Conservation (phyloP, 768 basidiomycete species). For the Gloeophyllum trabeum region DNA sequence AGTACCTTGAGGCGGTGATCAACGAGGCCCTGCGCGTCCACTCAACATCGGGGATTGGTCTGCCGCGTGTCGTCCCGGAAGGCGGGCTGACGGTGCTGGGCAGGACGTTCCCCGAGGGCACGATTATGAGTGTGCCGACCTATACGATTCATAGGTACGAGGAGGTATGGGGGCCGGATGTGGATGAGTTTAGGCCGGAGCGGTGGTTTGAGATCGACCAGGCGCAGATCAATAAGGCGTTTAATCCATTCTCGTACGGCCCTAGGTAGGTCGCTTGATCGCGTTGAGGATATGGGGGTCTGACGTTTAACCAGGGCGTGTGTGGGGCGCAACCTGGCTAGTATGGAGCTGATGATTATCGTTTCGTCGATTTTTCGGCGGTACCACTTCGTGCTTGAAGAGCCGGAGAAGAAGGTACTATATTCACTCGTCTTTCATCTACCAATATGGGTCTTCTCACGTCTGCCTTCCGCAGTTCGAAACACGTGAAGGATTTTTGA, state of each 20-base stretch:
- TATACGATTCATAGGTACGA: slow-evolving; percentile 75
- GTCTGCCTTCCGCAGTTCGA: slow-evolving; percentile 33
- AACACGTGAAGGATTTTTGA: slow-evolving; percentile 77
- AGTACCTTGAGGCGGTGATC: slow-evolving; percentile 81
- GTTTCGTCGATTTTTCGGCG: slow-evolving; percentile 69
- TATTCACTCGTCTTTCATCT: slow-evolving; percentile 2
- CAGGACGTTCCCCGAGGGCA: slow-evolving; percentile 57
- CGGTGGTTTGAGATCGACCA: slow-evolving; percentile 72
- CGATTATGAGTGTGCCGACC: slow-evolving; percentile 69
- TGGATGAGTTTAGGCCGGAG: slow-evolving; percentile 67
- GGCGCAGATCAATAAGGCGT: slow-evolving; percentile 51
- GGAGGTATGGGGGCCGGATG: slow-evolving; percentile 69
- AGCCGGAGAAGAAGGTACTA: slow-evolving; percentile 44
- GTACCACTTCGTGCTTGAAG: slow-evolving; percentile 62
- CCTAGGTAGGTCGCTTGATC: slow-evolving; percentile 40
- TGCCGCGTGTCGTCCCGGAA: slow-evolving; percentile 69
- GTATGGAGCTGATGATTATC: slow-evolving; percentile 71
- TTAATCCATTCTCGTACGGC: slow-evolving; percentile 81
- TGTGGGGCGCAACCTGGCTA: slow-evolving; percentile 76
- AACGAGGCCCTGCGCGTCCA: slow-evolving; percentile 80
- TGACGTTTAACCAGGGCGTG: slow-evolving; percentile 42
- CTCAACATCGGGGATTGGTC: slow-evolving; percentile 74
- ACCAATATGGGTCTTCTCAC: slow-evolving; percentile 4
- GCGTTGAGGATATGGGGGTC: not conserved
- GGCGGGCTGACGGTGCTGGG: slow-evolving; percentile 57